Evolutionary conservation across 2,329 filamentous ascomycete genomes (phyloP).

Genomic region (Gaeumannomyces sp.): DNA sequence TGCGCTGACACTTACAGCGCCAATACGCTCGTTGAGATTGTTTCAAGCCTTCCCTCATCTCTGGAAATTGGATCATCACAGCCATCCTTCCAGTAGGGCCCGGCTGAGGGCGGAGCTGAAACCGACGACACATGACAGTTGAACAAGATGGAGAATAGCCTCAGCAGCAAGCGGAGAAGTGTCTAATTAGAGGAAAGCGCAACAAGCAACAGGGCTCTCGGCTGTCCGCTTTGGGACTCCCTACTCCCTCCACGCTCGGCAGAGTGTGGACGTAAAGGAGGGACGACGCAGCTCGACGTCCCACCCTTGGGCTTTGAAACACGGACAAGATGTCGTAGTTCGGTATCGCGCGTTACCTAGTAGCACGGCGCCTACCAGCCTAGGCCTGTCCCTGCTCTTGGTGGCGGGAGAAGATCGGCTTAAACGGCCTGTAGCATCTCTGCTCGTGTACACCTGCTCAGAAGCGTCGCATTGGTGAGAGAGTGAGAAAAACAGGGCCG

Average conservation of each 20-base stretch:
- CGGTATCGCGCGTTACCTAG: neutral
- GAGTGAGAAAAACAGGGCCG: constrained; percentile 6
- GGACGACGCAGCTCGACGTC: neutral
- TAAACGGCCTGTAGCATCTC: constrained; percentile 1
- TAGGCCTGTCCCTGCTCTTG: neutral
- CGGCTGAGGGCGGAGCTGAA: constrained; percentile 10
- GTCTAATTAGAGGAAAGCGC: neutral
- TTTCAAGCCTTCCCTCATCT: constrained; percentile 12
- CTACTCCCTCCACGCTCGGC: neutral
- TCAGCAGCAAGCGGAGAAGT: neutral
- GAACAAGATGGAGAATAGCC: constrained; percentile 1
- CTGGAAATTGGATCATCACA: constrained; percentile 15
- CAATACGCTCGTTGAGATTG: constrained; percentile 16
- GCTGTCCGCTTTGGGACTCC: neutral
- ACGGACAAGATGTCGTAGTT: neutral
- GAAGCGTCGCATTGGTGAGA: constrained; percentile 2
- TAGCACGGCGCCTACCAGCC: neutral
- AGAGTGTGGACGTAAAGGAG: neutral
- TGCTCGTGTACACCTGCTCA: neutral
- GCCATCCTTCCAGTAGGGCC: constrained; percentile 12
- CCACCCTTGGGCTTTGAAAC: neutral
- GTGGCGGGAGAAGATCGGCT: neutral
- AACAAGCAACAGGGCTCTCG: neutral
- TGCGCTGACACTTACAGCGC: constrained; percentile 1
- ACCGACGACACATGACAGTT: constrained; percentile 10